These are phyloP conservation scores for Stramenopiles sp. DNA, from an alignment of 352 stramenopile species.

Conservation along the genomic window DNA sequence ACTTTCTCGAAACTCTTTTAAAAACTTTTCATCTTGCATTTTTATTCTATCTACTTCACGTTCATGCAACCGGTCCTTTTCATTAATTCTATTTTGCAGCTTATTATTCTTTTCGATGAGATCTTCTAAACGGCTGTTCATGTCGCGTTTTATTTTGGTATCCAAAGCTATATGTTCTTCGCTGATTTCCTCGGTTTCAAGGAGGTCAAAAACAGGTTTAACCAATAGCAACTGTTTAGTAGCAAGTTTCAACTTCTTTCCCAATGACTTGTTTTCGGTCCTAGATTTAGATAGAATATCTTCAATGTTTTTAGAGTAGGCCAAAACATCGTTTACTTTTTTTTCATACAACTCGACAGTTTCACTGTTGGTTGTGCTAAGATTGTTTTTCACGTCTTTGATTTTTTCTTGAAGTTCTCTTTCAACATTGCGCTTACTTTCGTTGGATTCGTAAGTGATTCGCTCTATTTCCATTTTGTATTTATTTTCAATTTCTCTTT, in stretches of 20 bases:
- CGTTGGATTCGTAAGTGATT: not conserved
- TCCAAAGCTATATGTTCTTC: not conserved
- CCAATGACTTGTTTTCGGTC: not conserved
- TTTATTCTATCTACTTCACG: not conserved
- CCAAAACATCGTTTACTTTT: slow-evolving; percentile 1
- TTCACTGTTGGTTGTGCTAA: not conserved
- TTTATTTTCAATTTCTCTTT: not conserved
- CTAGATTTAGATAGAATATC: not conserved
- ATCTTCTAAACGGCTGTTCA: not conserved
- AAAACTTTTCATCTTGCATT: not conserved
- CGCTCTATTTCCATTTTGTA: not conserved
- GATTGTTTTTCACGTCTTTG: not conserved
- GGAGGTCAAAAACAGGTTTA: not conserved
- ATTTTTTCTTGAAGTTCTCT: slow-evolving; percentile 4
- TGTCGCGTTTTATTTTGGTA: not conserved
- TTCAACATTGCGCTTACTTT: not conserved
- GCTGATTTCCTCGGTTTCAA: not conserved
- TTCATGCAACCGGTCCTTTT: not conserved
- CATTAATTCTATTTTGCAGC: not conserved
- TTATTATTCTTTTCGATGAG: not conserved
- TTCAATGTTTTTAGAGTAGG: not conserved
- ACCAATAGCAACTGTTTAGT: not conserved
- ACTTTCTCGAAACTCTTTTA: not conserved
- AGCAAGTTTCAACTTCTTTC: slow-evolving; percentile 9
- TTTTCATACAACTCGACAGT: not conserved